Conservation (phyloP, 129 eudicot species). For the Chrysanthemum lavandulifolium region DNA sequence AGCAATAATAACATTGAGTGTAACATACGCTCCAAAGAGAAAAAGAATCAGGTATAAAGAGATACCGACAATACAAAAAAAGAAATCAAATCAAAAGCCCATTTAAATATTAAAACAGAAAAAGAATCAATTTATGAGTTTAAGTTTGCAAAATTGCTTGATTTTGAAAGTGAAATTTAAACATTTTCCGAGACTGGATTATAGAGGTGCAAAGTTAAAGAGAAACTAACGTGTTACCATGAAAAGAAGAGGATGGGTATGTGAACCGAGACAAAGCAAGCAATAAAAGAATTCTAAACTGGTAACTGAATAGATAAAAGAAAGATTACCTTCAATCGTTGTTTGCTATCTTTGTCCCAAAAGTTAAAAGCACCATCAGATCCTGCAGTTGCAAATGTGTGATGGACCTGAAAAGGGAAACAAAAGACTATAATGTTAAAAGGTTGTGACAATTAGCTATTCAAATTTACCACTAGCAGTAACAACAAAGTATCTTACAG, state of each 20-base stretch:
- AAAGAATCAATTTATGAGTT: too few relatives aligned
- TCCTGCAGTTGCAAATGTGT: conserved; percentile 94
- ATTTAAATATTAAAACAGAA: too few relatives aligned
- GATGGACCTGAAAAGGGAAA: conserved; percentile 54
- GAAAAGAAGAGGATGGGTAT: not conserved
- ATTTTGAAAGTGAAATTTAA: not conserved
- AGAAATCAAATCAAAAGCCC: too few relatives aligned
- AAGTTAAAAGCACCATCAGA: conserved; percentile 96
- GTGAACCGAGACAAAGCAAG: not conserved
- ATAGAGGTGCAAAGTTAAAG: not conserved
- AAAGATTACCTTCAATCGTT: conserved; percentile 73
- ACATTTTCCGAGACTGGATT: not conserved
- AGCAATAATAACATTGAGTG: too few relatives aligned
- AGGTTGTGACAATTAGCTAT: not conserved
- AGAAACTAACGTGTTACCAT: not conserved
- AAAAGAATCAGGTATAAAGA: too few relatives aligned
- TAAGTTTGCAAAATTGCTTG: too few relatives aligned
- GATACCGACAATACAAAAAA: too few relatives aligned
- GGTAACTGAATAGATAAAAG: not conserved
- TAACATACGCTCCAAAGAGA: too few relatives aligned
- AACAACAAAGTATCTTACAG: conserved; percentile 52
- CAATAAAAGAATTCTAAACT: not conserved
- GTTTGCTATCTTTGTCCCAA: conserved; percentile 99
- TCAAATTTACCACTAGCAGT: conserved; percentile 22
- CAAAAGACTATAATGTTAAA: not conserved